Percentiles rank a stretch among this genome's conserved stretches.
Evolutionary conservation across 257 asterid species (phyloP).

Genomic region (Cruciata laevipes): DNA sequence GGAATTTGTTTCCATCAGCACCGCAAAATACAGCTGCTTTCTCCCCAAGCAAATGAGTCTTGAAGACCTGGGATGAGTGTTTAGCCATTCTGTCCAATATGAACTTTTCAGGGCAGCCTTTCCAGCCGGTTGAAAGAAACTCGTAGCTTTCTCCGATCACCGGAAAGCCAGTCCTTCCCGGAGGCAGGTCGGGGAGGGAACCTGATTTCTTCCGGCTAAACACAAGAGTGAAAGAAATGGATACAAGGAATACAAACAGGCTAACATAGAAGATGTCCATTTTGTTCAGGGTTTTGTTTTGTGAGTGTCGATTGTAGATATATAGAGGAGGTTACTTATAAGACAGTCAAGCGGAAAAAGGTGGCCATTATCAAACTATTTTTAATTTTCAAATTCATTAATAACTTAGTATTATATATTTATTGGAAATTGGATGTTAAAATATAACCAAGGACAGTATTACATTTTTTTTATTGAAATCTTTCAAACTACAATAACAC

Average conservation of each 20-base stretch:
- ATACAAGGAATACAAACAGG: conserved; percentile 32
- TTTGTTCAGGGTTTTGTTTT: background rate
- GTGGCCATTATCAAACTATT: no score
- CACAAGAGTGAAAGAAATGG: conserved; percentile 36
- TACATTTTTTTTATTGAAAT: no score
- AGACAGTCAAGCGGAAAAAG: no score
- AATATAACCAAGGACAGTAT: no score
- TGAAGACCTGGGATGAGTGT: conserved; percentile 32
- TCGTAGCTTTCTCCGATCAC: conserved; percentile 44
- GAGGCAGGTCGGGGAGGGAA: conserved; percentile 26
- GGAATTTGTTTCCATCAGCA: conserved; percentile 32
- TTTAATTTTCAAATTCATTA: no score
- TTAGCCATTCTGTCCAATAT: conserved; percentile 39
- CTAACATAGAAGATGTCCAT: background rate
- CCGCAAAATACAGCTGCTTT: conserved; percentile 40
- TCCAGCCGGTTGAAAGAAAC: conserved; percentile 47
- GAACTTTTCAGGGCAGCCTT: conserved; percentile 50
- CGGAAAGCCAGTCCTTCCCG: conserved; percentile 45
- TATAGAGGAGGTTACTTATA: no score
- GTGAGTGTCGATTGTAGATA: no score
- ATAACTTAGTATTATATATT: no score
- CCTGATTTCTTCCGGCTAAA: conserved; percentile 35
- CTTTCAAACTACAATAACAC: no score
- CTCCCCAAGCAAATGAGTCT: conserved; percentile 37
- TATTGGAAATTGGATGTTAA: no score